Evolutionary conservation across 2,329 filamentous ascomycete species (phyloP), one percentile per base, ranked within the genome.

Genomic region (Leptographium procerum): DNA sequence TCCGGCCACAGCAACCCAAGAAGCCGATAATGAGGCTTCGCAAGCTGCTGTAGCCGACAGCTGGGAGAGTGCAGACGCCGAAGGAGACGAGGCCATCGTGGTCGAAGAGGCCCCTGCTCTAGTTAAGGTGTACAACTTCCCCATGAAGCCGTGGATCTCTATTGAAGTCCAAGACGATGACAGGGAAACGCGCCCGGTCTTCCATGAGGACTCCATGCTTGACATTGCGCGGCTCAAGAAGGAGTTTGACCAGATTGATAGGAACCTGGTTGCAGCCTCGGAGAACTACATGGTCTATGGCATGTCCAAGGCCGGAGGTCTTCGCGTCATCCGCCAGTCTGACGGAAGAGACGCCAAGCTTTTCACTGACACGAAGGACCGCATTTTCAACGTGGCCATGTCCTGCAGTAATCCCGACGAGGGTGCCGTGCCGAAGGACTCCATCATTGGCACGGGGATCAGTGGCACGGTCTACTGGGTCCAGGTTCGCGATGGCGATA

Each of bases 401-500:
- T 95, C 89, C 57, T 83, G 85, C 26, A 85, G 83, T 5, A 77
- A 82, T 4, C 70, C 79, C 36, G 81, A 85, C 48, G 75, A 80
- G 22, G 69, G 73, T 48, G 72, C 75, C 24, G 72, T 75, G 24
- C 83, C 85, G 43, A 83, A 86, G 57, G 91, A 99, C 70, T 84
- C 88, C 52, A 87, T 97, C 57, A 86, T 99, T 58, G 92, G 89
- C 47, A 97, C 94, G 59, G 92, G 92, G 60, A 87, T 96, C 65
- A 95, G 92, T 67, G 95, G 94, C 51, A 89, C 91, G 11, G 90
- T 97, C n/a, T 96, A 97, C 75, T 99, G 94, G 88, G 86, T 91
- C 13, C 81, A 88, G 68, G 83, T 95, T 64, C 86, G 84, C 61
- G 86, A 89, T 57, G 81, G 85, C 55, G 81, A 88, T 64, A 88